A percentile compares a stretch with the other conserved stretches of the same genome.
Evolutionary conservation across 345 rosid genomes (phyloP).

Genomic region (Balakata baccata): DNA sequence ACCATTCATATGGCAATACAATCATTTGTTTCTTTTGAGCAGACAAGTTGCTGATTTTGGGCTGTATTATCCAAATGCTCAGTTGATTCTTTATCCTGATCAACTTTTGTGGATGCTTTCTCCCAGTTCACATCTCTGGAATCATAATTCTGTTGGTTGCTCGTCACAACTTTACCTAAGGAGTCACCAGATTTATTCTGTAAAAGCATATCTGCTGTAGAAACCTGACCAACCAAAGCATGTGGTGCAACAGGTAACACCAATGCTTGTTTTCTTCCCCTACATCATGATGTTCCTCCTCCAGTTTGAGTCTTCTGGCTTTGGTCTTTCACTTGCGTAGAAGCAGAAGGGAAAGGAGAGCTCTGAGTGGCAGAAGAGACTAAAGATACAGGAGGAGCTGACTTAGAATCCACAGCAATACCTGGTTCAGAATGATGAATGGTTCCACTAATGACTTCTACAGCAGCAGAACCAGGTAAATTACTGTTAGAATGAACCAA

Average conservation of each 20-base stretch:
- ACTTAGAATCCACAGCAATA: conserved; percentile 31
- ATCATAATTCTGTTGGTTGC: conserved; percentile 6
- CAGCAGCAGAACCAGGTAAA: conserved; percentile 32
- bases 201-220: conserved; percentile 32
- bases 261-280: conserved; percentile 55
- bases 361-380: conserved; percentile 26
- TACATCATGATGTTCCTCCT: conserved; percentile 45
- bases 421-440: conserved; percentile 31
- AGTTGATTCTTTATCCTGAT: conserved; percentile 14
- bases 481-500: conserved; percentile 15
- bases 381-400: conserved; percentile 28
- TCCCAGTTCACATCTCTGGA: conserved; percentile 18
- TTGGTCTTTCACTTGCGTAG: conserved; percentile 34
- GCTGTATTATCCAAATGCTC: conserved; percentile 17
- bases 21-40: conserved; percentile 16
- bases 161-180: conserved; percentile 16
- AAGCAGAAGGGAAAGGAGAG: conserved; percentile 18
- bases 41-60: conserved; percentile 19
- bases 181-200: conserved; percentile 30
- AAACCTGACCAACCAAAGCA: conserved; percentile 47
- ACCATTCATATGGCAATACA: conserved; percentile 18
- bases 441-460: conserved; percentile 21
- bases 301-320: conserved; percentile 45
- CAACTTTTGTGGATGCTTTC: conserved; percentile 10
- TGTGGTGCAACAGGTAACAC: conserved; percentile 38